These are phyloP conservation scores for Colletotrichum tabaci DNA, from an alignment of 2,329 filamentous ascomycete species.

Conservation along the genomic window DNA sequence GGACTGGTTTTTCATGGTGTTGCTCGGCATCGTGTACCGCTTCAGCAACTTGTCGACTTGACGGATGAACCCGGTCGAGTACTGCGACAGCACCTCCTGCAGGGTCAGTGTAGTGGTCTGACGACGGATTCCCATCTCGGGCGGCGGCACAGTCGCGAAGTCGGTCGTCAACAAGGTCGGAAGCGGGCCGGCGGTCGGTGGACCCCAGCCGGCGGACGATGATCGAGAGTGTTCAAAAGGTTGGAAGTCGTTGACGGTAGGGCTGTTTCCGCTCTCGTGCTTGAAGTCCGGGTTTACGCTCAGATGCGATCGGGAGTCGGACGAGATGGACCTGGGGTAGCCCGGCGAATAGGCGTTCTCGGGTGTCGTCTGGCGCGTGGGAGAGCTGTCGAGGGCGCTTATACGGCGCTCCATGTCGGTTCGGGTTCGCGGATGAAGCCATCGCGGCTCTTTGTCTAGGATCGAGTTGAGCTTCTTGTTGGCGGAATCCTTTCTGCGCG, in stretches of 20 bases:
- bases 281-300: conserved; percentile 36
- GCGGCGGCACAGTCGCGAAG: conserved; percentile 16
- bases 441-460: conserved; percentile 72
- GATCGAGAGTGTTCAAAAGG: conserved; percentile 21
- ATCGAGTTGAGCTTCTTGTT: conserved; percentile 71
- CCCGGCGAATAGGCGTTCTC: conserved; percentile 26
- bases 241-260: conserved; percentile 23
- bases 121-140: conserved; percentile 49
- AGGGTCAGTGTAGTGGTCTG: conserved; percentile 56
- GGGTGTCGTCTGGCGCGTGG: conserved; percentile 48
- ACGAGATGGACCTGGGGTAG: conserved; percentile 31
- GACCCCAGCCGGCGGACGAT: conserved; percentile 31
- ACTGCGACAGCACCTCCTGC: conserved; percentile 51
- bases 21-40: conserved; percentile 53
- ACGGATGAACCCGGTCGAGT: conserved; percentile 52
- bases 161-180: conserved; percentile 30
- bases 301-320: conserved; percentile 18
- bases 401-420: conserved; percentile 68
- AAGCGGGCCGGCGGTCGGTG: conserved; percentile 13
- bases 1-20: conserved; percentile 44
- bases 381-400: conserved; percentile 58
- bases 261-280: conserved; percentile 28
- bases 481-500: conserved; percentile 67
- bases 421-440: conserved; percentile 66
- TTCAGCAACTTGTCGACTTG: conserved; percentile 58